Conservation (phyloP, 345 rosid genomes). For the Nephelium lappaceum region DNA sequence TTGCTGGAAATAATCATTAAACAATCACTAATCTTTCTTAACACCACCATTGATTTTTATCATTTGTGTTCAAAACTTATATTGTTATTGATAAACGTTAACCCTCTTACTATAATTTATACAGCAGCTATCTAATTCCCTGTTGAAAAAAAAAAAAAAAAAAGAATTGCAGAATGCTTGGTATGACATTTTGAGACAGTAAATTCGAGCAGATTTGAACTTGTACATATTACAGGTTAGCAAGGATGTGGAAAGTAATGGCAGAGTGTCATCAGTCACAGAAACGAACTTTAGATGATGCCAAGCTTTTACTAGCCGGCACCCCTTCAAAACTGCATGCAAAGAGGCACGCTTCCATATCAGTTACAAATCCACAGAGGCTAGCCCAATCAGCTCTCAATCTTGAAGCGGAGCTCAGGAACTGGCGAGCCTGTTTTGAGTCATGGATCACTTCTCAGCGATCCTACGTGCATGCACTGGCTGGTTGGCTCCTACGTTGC, state of each 20-base stretch:
- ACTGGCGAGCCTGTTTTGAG: conserved; percentile 86
- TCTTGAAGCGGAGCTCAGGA: conserved; percentile 76
- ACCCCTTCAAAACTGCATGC: conserved; percentile 66
- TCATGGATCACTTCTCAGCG: conserved; percentile 84
- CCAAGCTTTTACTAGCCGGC: conserved; percentile 79
- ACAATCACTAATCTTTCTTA: neutral
- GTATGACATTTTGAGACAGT: neutral
- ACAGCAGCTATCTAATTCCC: neutral
- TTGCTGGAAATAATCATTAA: neutral
- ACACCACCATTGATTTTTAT: neutral
- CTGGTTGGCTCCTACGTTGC: conserved; percentile 89
- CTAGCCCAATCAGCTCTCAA: conserved; percentile 68
- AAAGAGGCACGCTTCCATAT: conserved; percentile 50
- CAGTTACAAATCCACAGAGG: conserved; percentile 60
- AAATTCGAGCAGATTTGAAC: neutral
- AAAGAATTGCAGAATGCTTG: neutral
- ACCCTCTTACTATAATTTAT: neutral
- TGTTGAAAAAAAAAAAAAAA: neutral
- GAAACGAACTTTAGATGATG: conserved; percentile 81
- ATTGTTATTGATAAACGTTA: too few relatives aligned
- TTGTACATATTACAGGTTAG: conserved; percentile 49
- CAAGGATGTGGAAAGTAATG: conserved; percentile 94
- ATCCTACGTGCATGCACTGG: conserved; percentile 67
- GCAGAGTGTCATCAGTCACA: conserved; percentile 85
- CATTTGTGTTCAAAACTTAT: too few relatives aligned